These are phyloP conservation scores for Chimonanthus praecox DNA, from an alignment of 164 flowering plant species.

Conservation along the genomic window DNA sequence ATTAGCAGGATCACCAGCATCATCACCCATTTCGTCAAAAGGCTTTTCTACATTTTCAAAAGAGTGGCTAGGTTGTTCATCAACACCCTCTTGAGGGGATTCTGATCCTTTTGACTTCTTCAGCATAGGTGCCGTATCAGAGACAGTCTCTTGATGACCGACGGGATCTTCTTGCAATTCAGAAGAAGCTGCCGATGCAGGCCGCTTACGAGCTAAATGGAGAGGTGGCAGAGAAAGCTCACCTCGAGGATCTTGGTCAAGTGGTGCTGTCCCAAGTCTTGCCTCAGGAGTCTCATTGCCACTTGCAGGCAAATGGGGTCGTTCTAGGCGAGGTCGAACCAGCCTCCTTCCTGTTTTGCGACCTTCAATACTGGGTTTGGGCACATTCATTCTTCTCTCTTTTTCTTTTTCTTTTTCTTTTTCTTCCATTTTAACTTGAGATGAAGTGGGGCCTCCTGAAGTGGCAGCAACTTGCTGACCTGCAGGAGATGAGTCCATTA, in stretches of 20 bases:
- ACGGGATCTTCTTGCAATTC: constrained; percentile 41
- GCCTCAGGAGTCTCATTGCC: constrained; percentile 52
- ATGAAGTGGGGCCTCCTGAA: constrained; percentile 12
- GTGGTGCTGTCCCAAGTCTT: constrained; percentile 25
- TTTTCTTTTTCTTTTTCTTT: constrained; percentile 34
- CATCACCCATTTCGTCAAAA: constrained; percentile 36
- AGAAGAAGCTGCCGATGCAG: constrained; percentile 33
- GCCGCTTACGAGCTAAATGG: constrained; percentile 53
- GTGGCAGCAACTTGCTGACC: constrained; percentile 26
- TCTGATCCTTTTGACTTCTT: constrained; percentile 69
- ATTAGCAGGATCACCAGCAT: constrained; percentile 28
- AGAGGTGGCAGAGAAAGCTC: constrained; percentile 14
- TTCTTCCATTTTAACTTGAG: constrained; percentile 29
- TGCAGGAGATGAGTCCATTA: not conserved
- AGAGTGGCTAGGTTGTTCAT: constrained; percentile 20
- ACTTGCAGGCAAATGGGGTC: constrained; percentile 46
- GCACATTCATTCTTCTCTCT: constrained; percentile 30
- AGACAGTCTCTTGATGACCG: constrained; percentile 23
- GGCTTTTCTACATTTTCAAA: constrained; percentile 22
- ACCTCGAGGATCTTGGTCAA: constrained; percentile 34
- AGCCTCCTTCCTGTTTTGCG: constrained; percentile 67
- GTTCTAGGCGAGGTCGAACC: constrained; percentile 58
- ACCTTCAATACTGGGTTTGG: constrained; percentile 42
- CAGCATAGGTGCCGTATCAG: constrained; percentile 30
- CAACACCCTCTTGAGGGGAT: constrained; percentile 17